These are phyloP conservation scores for Lizanozyma gosingica DNA, from an alignment of 1,139 yeast species.

Conservation along the genomic window DNA sequence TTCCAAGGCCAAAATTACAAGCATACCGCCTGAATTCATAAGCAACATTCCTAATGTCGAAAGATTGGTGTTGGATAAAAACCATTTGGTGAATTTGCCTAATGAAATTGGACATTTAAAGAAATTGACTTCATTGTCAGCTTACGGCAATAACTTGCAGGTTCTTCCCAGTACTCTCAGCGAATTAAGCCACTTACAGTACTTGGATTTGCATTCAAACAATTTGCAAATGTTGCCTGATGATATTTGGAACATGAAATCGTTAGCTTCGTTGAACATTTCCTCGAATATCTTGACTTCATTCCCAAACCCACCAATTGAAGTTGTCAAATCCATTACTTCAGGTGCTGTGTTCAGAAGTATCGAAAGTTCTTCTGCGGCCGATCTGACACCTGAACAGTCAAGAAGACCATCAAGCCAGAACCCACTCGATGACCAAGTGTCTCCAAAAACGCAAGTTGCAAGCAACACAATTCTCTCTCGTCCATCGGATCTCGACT, in stretches of 20 bases:
- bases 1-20: constrained; percentile 73
- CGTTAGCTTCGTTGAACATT: constrained; percentile 55
- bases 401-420: constrained; percentile 8
- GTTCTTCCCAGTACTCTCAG: constrained; percentile 65
- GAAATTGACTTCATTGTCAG: constrained; percentile 56
- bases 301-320: constrained; percentile 51
- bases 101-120: constrained; percentile 53
- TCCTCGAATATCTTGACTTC: constrained; percentile 69
- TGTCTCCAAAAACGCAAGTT: neutral
- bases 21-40: constrained; percentile 59
- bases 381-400: constrained; percentile 3
- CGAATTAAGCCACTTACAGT: constrained; percentile 47
- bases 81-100: constrained; percentile 75
- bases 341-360: constrained; percentile 4
- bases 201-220: constrained; percentile 79
- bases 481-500: neutral
- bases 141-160: constrained; percentile 68
- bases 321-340: constrained; percentile 18
- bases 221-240: constrained; percentile 66
- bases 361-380: neutral
- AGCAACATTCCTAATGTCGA: constrained; percentile 59
- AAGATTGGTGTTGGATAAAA: constrained; percentile 68
- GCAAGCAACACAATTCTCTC: neutral
- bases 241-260: constrained; percentile 56
- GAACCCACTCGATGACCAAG: neutral